phyloP scores from a whole-genome alignment of 208 protist species.

The Wallacemonas sp. region DNA sequence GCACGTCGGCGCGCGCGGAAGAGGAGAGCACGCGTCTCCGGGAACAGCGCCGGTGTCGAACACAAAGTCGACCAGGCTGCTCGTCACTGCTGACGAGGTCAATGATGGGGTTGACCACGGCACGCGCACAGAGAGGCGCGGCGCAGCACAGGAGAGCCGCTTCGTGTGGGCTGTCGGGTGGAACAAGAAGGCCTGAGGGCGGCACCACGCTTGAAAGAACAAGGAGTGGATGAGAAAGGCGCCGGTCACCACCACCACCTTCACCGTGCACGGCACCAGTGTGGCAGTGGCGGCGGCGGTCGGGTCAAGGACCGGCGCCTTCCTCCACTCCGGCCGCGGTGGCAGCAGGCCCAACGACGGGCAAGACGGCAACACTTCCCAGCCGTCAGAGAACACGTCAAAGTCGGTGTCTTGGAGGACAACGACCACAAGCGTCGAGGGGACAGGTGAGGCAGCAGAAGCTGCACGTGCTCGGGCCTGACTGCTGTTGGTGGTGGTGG shows the following conservation, averaged over 20 bases:
- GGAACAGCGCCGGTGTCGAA: too few species aligned
- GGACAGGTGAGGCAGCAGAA: background rate
- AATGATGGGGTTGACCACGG: too few species aligned
- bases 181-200: slow-evolving; percentile 28
- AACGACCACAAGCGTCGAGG: background rate
- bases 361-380: background rate
- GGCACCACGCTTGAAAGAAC: slow-evolving; percentile 40
- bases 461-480: too few species aligned
- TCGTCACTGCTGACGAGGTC: too few species aligned
- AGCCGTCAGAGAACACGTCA: background rate
- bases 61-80: too few species aligned
- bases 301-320: too few species aligned
- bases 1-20: too few species aligned
- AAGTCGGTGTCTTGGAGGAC: slow-evolving; percentile 2
- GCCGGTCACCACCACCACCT: slow-evolving; percentile 21
- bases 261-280: background rate
- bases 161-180: too few species aligned
- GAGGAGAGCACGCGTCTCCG: too few species aligned
- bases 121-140: too few species aligned
- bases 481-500: too few species aligned
- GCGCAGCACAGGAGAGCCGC: too few species aligned
- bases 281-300: background rate
- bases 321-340: background rate
- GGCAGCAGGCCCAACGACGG: background rate
- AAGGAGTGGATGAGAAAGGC: slow-evolving; percentile 33